Evolutionary conservation across 352 stramenopile species (phyloP), one percentile per base, ranked within the genome.

Genomic region (Peronospora farinosa): DNA sequence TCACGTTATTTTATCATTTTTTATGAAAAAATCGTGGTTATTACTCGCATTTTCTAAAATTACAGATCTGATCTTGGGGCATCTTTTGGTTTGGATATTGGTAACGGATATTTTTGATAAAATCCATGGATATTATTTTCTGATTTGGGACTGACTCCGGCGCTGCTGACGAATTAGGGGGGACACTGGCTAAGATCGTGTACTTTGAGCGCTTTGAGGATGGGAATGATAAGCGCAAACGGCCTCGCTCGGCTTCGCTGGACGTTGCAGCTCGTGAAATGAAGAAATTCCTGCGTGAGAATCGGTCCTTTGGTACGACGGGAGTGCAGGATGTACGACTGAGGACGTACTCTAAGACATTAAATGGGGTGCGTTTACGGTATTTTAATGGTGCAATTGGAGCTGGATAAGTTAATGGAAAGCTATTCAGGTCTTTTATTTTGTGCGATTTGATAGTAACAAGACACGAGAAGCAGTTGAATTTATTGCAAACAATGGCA

Each of bases 121-220:
- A n/a, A 21, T 21, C 19, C 19, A 21, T 21, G 19, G 25, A 31
- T 5, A 31, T 31, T 31, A 31, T 31, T 31, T 21, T 21, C 19
- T 21, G 40, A 21, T 11, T 3, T 27, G 8, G 32, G 16, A 48
- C 30, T 41, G 12, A 39, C 5, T 32, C 15, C 32, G 21, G 8
- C 33, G 25, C 0, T 35, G 12, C 16, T 32, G 19, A 44, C 4
- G 28, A 35, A 47, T 63, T 81, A 78, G 88, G 93, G 13, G 93
- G 92, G 0, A 97, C 92, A 30, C 70, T 98, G 44, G 86, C 79
- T 19, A 98, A 98, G 71, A 95, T 97, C 54, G 92, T 97, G 43
- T 98, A 97, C 66, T 97, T 98, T 53, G 88, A 97, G 55, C 84
- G 89, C 25, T 63, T 67, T 37, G 69, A 83, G 13, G 27, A 50